phyloP scores from a whole-genome alignment of 345 rosid species.

The Turnera subulata region DNA sequence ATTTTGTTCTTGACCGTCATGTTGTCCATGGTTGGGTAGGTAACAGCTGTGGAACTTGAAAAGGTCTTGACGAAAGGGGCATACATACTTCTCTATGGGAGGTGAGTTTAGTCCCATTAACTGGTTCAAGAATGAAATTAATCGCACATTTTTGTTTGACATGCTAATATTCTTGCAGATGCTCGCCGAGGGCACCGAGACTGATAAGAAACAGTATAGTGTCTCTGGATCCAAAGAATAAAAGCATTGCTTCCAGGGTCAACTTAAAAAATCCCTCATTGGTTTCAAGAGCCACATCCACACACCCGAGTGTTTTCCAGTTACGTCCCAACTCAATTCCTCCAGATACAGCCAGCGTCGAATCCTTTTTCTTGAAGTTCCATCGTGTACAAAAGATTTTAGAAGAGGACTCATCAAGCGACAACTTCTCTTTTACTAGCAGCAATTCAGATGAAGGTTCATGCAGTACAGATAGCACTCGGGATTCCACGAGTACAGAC shows the following conservation, averaged over 20 bases:
- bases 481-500: conserved; percentile 59
- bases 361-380: conserved; percentile 60
- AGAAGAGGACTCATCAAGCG: conserved; percentile 85
- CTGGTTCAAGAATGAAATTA: background rate
- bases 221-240: conserved; percentile 28
- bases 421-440: conserved; percentile 74
- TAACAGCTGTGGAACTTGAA: conserved; percentile 60
- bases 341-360: conserved; percentile 39
- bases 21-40: conserved; percentile 44
- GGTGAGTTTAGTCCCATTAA: conserved; percentile 36
- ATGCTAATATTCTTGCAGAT: conserved; percentile 39
- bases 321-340: conserved; percentile 28
- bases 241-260: conserved; percentile 18
- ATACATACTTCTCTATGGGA: conserved; percentile 86
- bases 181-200: conserved; percentile 70
- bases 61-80: conserved; percentile 67
- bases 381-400: conserved; percentile 54
- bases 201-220: conserved; percentile 36
- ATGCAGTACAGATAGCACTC: conserved; percentile 78
- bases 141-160: conserved; percentile 12
- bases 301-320: conserved; percentile 20
- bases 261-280: conserved; percentile 18
- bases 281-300: conserved; percentile 32
- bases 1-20: conserved; percentile 3
- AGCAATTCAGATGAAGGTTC: conserved; percentile 87